phyloP scores from a whole-genome alignment of 352 stramenopile genomes.

The Globisporangium rhizosaccharum region DNA sequence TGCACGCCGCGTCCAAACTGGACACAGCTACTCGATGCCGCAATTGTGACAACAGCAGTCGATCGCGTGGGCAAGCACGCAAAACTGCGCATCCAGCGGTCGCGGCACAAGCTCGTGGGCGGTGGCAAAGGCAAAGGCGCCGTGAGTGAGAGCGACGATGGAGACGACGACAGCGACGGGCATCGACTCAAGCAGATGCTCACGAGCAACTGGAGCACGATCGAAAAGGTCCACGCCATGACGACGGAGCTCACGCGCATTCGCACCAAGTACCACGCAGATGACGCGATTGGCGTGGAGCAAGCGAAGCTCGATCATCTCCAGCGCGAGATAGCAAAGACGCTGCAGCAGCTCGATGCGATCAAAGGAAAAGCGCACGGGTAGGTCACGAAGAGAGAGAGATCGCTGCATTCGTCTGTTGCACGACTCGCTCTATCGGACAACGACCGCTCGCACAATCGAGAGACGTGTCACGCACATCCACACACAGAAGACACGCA shows the following conservation, averaged over 20 bases:
- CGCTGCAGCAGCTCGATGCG: slow-evolving; percentile 47
- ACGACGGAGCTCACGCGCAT: slow-evolving; percentile 43
- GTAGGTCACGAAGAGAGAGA: neutral
- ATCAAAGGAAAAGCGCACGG: slow-evolving; percentile 12
- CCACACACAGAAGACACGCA: slow-evolving; percentile 1
- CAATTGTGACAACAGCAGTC: slow-evolving; percentile 47
- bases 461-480: neutral
- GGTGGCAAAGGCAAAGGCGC: slow-evolving; percentile 7
- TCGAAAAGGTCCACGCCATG: slow-evolving; percentile 59
- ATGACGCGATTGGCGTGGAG: slow-evolving; percentile 40
- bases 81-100: slow-evolving; percentile 27
- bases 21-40: slow-evolving; percentile 47
- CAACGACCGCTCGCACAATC: neutral
- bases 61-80: slow-evolving; percentile 30
- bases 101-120: slow-evolving; percentile 12
- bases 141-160: slow-evolving; percentile 3
- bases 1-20: slow-evolving; percentile 66
- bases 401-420: too few species aligned
- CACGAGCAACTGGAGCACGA: slow-evolving; percentile 49
- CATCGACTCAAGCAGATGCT: slow-evolving; percentile 40
- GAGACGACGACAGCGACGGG: slow-evolving; percentile 37
- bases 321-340: slow-evolving; percentile 47
- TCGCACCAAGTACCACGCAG: slow-evolving; percentile 39
- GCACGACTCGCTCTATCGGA: neutral
- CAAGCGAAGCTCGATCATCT: slow-evolving; percentile 54